Conservation (phyloP, 2,329 filamentous ascomycete species). For the Sphaerulina vaccinii region DNA sequence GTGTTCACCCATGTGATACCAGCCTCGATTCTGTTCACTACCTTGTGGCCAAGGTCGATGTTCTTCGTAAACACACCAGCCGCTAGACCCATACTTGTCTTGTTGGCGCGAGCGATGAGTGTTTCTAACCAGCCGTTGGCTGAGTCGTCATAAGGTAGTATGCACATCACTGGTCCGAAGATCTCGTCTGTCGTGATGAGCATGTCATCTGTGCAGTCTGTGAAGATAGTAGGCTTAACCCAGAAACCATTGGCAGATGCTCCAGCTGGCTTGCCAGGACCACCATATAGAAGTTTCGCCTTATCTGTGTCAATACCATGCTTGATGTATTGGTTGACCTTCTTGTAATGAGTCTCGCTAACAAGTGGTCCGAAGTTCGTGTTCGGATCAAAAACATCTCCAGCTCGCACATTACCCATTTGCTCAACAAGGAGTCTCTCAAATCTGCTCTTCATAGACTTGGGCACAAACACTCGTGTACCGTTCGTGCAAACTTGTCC, state of each 20-base stretch:
- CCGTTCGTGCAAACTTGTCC: constrained; percentile 94
- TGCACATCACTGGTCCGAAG: constrained; percentile 82
- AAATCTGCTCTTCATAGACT: constrained; percentile 63
- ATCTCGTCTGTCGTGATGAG: constrained; percentile 78
- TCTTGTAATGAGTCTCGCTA: constrained; percentile 70
- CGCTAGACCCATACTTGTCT: constrained; percentile 74
- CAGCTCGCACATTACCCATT: constrained; percentile 67
- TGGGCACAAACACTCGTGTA: constrained; percentile 79
- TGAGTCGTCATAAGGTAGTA: constrained; percentile 64
- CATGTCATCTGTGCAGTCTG: constrained; percentile 81
- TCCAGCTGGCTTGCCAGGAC: constrained; percentile 50
- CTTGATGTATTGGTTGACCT: constrained; percentile 73
- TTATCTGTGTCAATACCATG: constrained; percentile 72
- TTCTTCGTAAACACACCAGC: constrained; percentile 81
- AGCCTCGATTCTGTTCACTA: constrained; percentile 70
- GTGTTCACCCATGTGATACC: constrained; percentile 93
- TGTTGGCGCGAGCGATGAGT: constrained; percentile 70
- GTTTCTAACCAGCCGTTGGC: constrained; percentile 57
- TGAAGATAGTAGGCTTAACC: constrained; percentile 81
- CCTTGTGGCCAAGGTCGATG: constrained; percentile 68
- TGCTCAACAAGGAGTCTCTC: constrained; percentile 69
- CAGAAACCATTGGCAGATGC: constrained; percentile 67
- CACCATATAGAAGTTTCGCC: constrained; percentile 66
- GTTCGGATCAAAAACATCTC: constrained; percentile 66
- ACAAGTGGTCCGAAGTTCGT: constrained; percentile 87